phyloP scores from a whole-genome alignment of 192 early-diverging fungal genomes.

The Phycomyces nitens region DNA sequence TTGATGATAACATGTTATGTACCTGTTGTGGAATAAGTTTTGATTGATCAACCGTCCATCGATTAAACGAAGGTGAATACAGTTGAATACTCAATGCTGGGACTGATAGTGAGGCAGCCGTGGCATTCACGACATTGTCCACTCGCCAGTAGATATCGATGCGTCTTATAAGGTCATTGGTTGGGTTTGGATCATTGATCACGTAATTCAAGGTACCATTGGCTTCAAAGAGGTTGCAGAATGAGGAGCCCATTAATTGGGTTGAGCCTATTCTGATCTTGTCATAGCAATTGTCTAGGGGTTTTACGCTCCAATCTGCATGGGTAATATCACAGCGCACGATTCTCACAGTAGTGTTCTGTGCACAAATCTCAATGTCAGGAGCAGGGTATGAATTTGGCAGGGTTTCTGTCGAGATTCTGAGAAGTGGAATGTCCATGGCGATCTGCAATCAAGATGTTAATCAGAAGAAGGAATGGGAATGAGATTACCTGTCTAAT shows the following conservation, averaged over 20 bases:
- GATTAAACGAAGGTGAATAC: constrained; percentile 12
- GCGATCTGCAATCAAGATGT: constrained; percentile 3
- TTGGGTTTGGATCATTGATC: background rate
- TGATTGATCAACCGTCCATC: constrained; percentile 8
- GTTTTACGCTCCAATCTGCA: background rate
- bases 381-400: background rate
- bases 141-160: constrained; percentile 29
- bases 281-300: background rate
- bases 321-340: background rate
- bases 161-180: background rate
- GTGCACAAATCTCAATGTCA: constrained; percentile 24
- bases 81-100: constrained; percentile 12
- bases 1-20: background rate
- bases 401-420: constrained; percentile 11
- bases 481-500: constrained; percentile 9
- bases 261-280: background rate
- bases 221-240: constrained; percentile 17
- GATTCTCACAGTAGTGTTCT: constrained; percentile 7
- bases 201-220: constrained; percentile 10
- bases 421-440: constrained; percentile 15
- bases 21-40: constrained; percentile 1
- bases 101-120: background rate
- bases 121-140: constrained; percentile 1
- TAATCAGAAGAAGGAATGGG: background rate
- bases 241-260: background rate